Conservation (phyloP, 129 eudicot genomes). For the Tanacetum coccineum region DNA sequence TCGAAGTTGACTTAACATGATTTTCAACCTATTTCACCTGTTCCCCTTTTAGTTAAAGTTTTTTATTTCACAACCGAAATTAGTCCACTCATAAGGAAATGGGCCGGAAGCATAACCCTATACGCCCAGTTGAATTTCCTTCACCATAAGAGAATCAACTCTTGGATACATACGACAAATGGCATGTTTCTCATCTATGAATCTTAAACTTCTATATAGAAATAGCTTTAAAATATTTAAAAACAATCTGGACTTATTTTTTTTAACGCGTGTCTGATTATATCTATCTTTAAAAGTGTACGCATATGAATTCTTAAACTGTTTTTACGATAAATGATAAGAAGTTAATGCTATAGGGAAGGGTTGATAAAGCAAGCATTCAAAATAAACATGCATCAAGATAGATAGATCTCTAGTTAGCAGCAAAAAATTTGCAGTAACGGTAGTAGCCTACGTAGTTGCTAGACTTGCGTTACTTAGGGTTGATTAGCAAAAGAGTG, state of each 20-base stretch:
- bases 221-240: neutral
- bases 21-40: neutral
- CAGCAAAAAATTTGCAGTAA: neutral
- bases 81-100: neutral
- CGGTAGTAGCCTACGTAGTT: neutral
- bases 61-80: neutral
- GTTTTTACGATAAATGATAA: neutral
- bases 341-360: neutral
- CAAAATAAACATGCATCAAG: neutral
- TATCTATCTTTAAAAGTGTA: neutral
- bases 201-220: conserved; percentile 5
- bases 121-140: neutral
- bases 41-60: neutral
- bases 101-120: neutral
- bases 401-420: conserved; percentile 1
- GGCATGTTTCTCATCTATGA: neutral
- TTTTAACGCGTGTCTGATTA: neutral
- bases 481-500: neutral
- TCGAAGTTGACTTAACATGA: neutral
- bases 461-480: neutral
- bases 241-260: neutral
- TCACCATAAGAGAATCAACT: neutral
- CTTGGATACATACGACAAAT: neutral
- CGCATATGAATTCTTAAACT: neutral
- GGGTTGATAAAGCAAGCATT: neutral